A percentile compares a stretch with the other conserved stretches of the same genome.
Evolutionary conservation across 805 yeast genomes (phyloP).

Genomic region (Candida jianshihensis): DNA sequence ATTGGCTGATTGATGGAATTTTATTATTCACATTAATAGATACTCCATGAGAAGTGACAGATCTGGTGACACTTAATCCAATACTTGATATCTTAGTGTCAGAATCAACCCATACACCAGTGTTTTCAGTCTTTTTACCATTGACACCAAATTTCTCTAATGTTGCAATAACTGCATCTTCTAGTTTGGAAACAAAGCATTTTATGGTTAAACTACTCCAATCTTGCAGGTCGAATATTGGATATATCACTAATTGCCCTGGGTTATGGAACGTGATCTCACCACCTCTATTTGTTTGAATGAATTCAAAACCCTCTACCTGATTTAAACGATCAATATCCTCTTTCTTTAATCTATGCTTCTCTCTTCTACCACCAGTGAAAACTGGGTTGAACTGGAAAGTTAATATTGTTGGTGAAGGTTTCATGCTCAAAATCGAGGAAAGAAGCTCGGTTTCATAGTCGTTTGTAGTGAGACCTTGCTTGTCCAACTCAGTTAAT

Average conservation of each 20-base stretch:
- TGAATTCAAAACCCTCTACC: conserved; percentile 46
- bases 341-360: conserved; percentile 35
- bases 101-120: conserved; percentile 79
- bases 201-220: conserved; percentile 51
- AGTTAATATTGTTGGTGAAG: conserved; percentile 64
- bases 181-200: conserved; percentile 61
- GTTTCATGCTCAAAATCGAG: conserved; percentile 40
- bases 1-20: conserved; percentile 55
- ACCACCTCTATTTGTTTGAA: conserved; percentile 89
- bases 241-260: conserved; percentile 86
- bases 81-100: conserved; percentile 73
- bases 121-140: conserved; percentile 50
- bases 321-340: conserved; percentile 20
- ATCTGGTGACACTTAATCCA: conserved; percentile 80
- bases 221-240: conserved; percentile 62
- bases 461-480: conserved; percentile 36
- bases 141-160: conserved; percentile 34
- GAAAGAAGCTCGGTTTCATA: conserved; percentile 40
- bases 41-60: conserved; percentile 84
- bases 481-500: conserved; percentile 29
- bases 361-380: conserved; percentile 87
- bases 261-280: conserved; percentile 96
- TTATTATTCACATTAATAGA: conserved; percentile 77
- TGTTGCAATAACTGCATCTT: conserved; percentile 46
- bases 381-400: conserved; percentile 83